Evolutionary conservation across 1,284 basidiomycete genomes (phyloP), one percentile per base, ranked within the genome.

Genomic region (Malassezia globosa): DNA sequence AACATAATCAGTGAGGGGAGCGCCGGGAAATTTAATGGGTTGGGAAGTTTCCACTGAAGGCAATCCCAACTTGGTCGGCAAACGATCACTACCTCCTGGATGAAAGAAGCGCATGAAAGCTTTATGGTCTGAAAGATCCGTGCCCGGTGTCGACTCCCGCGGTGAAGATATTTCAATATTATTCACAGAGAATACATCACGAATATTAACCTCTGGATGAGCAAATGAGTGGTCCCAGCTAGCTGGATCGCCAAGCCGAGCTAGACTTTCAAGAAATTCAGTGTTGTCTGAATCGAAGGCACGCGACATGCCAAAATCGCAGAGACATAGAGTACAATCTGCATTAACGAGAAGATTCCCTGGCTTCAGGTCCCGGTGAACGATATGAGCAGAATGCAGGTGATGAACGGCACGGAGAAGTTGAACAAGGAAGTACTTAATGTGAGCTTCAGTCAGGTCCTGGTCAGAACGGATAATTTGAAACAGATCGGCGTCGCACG

Each of bases 271-370:
- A 2, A 43, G 22, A 35, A 34, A 43, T n/a, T 43, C 41, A 14
- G 16, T 7, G n/a, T 46, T 24, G 5, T 22, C 34, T 7, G 26
- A 29, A 19, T 27, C 29, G 35, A 58, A 68, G 13, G 64, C 64
- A 2, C 68, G 55, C 4, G 68, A 66, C 26, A 71, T 55, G 18
- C 68, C 68, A 43, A 69, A 61, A 48, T 71, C 68, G 51, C 68
- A 71, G 37, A 71, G 48, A 31, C 59, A 54, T 7, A 71, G 60
- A 1, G 58, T 55, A 45, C 68, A 71, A 47, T 71, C 65, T 10
- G 63, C 63, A 18, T 71, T 71, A 44, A 71, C 68, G 16, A 71
- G 58, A 11, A 71, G 51, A 34, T 71, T 71, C 46, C 68, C 66
- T 1, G 68, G 68, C 56, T 71, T 71, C 38, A 71, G 51, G 48